Base-by-base conservation (phyloP, 305 asterid species). In the Solanum hybrid region DNA sequence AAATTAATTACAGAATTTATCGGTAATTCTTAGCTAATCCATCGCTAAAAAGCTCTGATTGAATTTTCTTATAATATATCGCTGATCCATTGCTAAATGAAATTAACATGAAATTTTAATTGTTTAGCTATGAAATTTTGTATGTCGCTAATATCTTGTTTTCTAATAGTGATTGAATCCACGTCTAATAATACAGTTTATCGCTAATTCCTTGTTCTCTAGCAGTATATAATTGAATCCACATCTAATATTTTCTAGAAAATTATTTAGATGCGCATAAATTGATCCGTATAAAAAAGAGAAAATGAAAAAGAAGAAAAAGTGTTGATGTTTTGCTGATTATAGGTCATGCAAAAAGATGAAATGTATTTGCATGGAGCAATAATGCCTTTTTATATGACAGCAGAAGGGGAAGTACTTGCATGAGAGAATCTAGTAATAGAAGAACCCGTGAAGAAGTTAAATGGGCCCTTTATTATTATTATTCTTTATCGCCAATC, bases 371-470 rank as follows among this genome's bases (percentile, higher is more conserved):
- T 82, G 87, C 87, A 82, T 82, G 87, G 71, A 82, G 87, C 87
- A 40, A 74, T 87, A 46, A 87, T 69, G 85, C 85, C 35, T 40
- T 76, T 88, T 57, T 40, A 64, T 14, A 83, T 42, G 22, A 78
- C 31, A 88, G 34, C 16, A 79, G 20, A 28, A 61, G 34, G 39
- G 26, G 37, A 64, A 24, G 78, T 33, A 88, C 57, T 91, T 91
- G 93, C 92, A 90, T 89, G 91, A 89, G 91, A 92, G 95, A 94
- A 94, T 93, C 93, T 93, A 88, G 90, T 88, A 93, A 93, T 90
- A 93, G 95, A 92, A 93, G 90, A 91, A 93, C 95, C 95, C 95
- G 95, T 94, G 96, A 94, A 90, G 83, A 79, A 90, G 86, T 6
- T 75, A 84, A 39, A 18, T 88, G 93, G 93, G 88, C 92, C 90